Percentiles rank a stretch among this genome's conserved stretches.
Conservation (phyloP, 176 grass and related monocot genomes). For the Carex parvula region DNA sequence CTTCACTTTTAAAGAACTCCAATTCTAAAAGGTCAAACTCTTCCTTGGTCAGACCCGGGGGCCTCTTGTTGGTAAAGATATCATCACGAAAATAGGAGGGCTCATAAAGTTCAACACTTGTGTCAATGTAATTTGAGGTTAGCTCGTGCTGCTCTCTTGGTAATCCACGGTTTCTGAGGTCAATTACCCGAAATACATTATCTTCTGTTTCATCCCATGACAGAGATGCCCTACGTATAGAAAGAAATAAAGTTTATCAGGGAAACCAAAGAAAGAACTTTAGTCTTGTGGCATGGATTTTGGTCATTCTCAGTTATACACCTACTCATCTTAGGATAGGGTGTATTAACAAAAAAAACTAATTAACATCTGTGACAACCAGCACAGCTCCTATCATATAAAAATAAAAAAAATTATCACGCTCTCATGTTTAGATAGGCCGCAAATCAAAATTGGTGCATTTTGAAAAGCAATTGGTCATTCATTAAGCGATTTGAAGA, state of each 20-base stretch:
- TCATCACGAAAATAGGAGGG: background rate
- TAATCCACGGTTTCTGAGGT: constrained; percentile 38
- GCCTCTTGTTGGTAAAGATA: constrained; percentile 33
- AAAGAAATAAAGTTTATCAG: constrained; percentile 32
- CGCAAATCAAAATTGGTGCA: background rate
- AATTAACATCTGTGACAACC: background rate
- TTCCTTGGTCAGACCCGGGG: constrained; percentile 60
- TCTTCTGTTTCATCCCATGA: constrained; percentile 54
- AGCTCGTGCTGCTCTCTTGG: constrained; percentile 19
- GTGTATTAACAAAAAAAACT: background rate
- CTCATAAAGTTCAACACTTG: constrained; percentile 44
- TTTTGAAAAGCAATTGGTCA: background rate
- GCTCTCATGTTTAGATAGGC: background rate
- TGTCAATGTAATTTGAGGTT: constrained; percentile 28
- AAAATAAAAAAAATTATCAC: background rate
- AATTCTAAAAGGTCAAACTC: constrained; percentile 49
- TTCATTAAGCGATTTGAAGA: background rate
- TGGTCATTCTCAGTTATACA: background rate
- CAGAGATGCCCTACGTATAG: constrained; percentile 44
- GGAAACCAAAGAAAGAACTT: background rate
- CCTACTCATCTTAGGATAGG: background rate
- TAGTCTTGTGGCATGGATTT: background rate
- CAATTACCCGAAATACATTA: constrained; percentile 48
- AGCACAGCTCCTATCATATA: background rate
- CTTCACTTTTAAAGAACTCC: constrained; percentile 56